Evolutionary conservation across 2,329 filamentous ascomycete genomes (phyloP).

Genomic region (Blastomyces gilchristii): DNA sequence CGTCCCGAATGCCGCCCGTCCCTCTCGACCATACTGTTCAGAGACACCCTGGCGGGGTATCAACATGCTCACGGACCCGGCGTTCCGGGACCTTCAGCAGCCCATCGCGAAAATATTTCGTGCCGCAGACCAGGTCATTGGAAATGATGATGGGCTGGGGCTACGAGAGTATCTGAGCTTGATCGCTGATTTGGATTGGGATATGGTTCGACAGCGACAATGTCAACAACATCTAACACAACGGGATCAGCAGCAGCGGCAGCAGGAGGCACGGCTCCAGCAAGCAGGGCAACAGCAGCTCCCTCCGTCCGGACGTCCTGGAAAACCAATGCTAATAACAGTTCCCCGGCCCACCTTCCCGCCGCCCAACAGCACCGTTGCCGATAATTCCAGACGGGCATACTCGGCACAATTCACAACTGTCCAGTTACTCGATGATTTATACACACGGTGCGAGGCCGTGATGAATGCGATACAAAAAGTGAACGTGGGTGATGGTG

Average conservation of each 20-base stretch:
- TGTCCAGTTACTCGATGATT: neutral
- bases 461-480: constrained; percentile 1
- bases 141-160: neutral
- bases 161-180: constrained; percentile 2
- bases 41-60: neutral
- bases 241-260: neutral
- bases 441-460: neutral
- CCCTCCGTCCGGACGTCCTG: neutral
- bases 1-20: neutral
- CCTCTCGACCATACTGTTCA: neutral
- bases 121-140: neutral
- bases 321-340: neutral
- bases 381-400: neutral
- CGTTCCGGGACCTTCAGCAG: neutral
- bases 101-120: neutral
- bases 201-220: neutral
- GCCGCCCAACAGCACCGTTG: neutral
- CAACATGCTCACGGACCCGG: neutral
- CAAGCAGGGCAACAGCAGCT: neutral
- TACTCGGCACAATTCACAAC: neutral
- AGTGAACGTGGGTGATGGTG: neutral
- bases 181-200: constrained; percentile 6
- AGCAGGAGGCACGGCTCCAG: neutral
- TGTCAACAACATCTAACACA: neutral
- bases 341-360: no score